phyloP scores from a whole-genome alignment of 2,329 filamentous ascomycete species.

The Ascocoryne sarcoides region DNA sequence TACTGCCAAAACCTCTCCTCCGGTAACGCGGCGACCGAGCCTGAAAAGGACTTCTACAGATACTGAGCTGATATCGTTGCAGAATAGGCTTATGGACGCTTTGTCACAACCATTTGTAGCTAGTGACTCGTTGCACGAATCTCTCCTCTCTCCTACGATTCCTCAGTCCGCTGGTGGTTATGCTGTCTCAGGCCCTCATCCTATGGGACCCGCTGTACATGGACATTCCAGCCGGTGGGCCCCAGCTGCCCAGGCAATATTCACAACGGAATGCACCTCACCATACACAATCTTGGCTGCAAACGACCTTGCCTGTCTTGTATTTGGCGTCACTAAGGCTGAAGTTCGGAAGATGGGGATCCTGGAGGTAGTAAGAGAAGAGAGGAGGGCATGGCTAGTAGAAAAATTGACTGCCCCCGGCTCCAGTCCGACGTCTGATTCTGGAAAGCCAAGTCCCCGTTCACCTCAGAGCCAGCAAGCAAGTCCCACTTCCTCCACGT shows the following conservation, averaged over 20 bases:
- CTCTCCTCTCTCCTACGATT: constrained; percentile 35
- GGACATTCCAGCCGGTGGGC: constrained; percentile 85
- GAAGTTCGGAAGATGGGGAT: constrained; percentile 95
- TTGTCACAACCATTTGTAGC: constrained; percentile 63
- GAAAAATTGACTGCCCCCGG: constrained; percentile 66
- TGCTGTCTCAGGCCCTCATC: constrained; percentile 19
- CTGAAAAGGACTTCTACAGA: constrained; percentile 88
- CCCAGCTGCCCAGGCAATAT: constrained; percentile 89
- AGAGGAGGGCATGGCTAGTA: constrained; percentile 82
- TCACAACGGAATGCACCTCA: constrained; percentile 82
- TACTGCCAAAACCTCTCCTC: constrained; percentile 44
- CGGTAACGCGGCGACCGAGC: constrained; percentile 52
- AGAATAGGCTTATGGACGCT: constrained; percentile 77
- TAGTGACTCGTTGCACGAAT: constrained; percentile 21
- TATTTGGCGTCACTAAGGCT: constrained; percentile 98
- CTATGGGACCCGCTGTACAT: constrained; percentile 56
- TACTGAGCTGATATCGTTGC: constrained; percentile 61
- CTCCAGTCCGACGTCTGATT: constrained; percentile 31
- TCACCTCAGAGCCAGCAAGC: constrained; percentile 16
- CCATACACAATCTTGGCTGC: constrained; percentile 96
- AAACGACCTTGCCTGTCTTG: constrained; percentile 89
- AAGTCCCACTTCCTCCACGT: constrained; percentile 24
- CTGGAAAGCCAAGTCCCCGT: constrained; percentile 14
- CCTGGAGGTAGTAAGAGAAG: constrained; percentile 85
- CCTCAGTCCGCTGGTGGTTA: constrained; percentile 30